Evolutionary conservation across 2,329 filamentous ascomycete genomes (phyloP).

Genomic region (Capronia americana): DNA sequence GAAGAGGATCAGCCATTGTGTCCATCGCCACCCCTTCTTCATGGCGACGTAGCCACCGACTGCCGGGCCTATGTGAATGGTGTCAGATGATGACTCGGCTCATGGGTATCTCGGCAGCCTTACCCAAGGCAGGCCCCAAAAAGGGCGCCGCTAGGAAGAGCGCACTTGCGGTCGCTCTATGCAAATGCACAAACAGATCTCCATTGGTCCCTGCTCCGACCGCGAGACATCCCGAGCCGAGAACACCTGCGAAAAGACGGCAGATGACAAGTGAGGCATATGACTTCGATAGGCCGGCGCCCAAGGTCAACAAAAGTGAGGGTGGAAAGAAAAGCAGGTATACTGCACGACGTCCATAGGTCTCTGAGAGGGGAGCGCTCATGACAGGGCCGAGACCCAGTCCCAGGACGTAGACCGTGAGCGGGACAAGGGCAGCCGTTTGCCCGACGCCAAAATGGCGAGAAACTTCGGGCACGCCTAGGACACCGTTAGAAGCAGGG

Average conservation of each 20-base stretch:
- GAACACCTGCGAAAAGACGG: constrained; percentile 77
- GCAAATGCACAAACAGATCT: constrained; percentile 60
- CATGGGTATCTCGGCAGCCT: neutral
- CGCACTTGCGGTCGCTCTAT: constrained; percentile 63
- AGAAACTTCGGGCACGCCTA: constrained; percentile 62
- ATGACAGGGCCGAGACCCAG: constrained; percentile 75
- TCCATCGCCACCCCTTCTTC: constrained; percentile 74
- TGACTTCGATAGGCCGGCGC: constrained; percentile 61
- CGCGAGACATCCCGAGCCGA: constrained; percentile 71
- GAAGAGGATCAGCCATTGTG: constrained; percentile 72
- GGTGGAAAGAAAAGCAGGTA: constrained; percentile 70
- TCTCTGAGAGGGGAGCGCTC: constrained; percentile 76
- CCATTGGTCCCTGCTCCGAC: constrained; percentile 74
- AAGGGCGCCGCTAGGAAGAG: constrained; percentile 66
- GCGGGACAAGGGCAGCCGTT: constrained; percentile 59
- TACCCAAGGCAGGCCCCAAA: constrained; percentile 66
- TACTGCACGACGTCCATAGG: constrained; percentile 72
- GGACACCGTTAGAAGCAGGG: neutral
- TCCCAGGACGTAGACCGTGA: constrained; percentile 73
- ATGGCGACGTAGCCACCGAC: constrained; percentile 71
- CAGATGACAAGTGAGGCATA: constrained; percentile 73
- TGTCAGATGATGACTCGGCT: neutral
- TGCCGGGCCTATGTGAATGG: constrained; percentile 57
- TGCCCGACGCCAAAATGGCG: constrained; percentile 43
- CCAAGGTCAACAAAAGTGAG: constrained; percentile 61